Conservation (phyloP, 1,284 basidiomycete species). For the Apiotrichum montevideense region DNA sequence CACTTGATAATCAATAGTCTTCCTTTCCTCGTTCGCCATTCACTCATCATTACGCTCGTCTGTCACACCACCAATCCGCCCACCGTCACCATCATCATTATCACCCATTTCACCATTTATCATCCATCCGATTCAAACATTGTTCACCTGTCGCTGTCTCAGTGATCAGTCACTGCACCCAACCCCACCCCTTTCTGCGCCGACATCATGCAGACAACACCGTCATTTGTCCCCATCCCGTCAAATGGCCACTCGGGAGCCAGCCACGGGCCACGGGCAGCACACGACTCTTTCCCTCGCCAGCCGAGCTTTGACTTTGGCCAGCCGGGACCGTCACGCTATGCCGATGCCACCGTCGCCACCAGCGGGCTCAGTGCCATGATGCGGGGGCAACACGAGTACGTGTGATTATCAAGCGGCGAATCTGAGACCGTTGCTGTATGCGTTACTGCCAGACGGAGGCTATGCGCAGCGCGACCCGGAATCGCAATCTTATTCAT, state of each 20-base stretch:
- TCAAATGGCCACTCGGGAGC: background rate
- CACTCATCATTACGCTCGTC: background rate
- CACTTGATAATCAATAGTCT: too few species aligned
- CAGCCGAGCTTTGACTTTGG: constrained; percentile 6
- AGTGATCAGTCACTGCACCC: background rate
- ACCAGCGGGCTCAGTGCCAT: constrained; percentile 10
- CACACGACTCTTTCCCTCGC: constrained; percentile 4
- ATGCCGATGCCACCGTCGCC: background rate
- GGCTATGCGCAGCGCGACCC: too few species aligned
- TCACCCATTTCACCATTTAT: too few species aligned
- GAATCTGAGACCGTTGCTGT: background rate
- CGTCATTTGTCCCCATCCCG: constrained; percentile 14
- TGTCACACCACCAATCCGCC: background rate
- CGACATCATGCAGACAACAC: constrained; percentile 10
- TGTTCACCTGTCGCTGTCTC: background rate
- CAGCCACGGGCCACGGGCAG: background rate
- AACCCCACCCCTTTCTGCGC: too few species aligned
- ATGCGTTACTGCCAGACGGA: too few species aligned
- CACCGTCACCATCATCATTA: background rate
- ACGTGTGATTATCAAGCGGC: background rate
- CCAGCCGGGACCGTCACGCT: constrained; percentile 7
- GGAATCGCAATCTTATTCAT: too few species aligned
- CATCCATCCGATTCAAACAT: background rate
- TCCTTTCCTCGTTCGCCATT: too few species aligned
- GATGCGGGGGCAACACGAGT: constrained; percentile 9